Conservation (phyloP, 331 rosid species). For the Rosa hybrid region DNA sequence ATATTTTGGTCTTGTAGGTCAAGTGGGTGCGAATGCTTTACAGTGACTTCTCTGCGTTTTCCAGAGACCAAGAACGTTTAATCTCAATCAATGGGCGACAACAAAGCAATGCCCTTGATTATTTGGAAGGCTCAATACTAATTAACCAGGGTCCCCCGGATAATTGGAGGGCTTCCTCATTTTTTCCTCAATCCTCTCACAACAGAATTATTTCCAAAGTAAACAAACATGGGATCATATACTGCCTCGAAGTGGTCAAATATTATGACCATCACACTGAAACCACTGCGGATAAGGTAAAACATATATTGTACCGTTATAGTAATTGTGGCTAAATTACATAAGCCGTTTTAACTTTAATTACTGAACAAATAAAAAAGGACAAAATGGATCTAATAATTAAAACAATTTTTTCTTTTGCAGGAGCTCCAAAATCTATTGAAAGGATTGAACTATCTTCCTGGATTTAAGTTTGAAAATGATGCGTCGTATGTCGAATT, state of each 20-base stretch:
- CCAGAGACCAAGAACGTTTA: constrained; percentile 79
- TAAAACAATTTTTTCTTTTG: background rate
- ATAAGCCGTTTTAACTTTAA: no score
- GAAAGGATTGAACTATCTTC: constrained; percentile 53
- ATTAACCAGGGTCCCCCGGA: constrained; percentile 66
- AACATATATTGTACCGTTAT: background rate
- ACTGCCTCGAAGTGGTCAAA: constrained; percentile 75
- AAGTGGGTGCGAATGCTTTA: constrained; percentile 87
- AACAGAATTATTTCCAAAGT: constrained; percentile 54
- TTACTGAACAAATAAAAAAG: background rate
- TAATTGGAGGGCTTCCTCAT: constrained; percentile 85
- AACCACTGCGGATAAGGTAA: constrained; percentile 52
- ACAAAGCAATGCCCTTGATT: constrained; percentile 52
- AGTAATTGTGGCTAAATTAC: background rate
- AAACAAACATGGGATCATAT: constrained; percentile 46
- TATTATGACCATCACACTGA: constrained; percentile 53
- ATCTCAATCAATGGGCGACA: constrained; percentile 63
- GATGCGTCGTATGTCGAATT: constrained; percentile 61
- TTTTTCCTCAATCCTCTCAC: constrained; percentile 73
- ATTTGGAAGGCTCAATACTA: constrained; percentile 79
- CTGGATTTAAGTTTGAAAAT: constrained; percentile 65
- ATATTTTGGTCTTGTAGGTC: constrained; percentile 51
- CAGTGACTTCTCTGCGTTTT: constrained; percentile 62
- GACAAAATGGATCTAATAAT: no score
- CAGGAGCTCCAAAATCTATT: constrained; percentile 58